Evolutionary conservation across 306 rosid species (phyloP).

Genomic region (Rubus parviflorus): DNA sequence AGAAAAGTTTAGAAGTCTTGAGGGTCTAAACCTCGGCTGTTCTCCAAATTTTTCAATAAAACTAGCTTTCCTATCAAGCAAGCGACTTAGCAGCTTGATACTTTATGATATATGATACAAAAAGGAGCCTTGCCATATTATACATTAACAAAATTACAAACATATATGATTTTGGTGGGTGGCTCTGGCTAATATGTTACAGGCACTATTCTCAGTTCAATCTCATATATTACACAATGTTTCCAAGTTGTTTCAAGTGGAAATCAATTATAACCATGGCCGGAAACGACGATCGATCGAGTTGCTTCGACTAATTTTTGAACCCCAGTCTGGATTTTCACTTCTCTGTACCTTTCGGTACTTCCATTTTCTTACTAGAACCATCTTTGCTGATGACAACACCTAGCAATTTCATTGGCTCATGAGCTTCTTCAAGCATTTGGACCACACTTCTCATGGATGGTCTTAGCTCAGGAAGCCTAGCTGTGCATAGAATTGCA

Average conservation of each 20-base stretch:
- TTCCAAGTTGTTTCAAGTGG: not conserved
- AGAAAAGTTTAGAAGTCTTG: not conserved
- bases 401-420: constrained; percentile 52
- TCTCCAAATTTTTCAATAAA: not conserved
- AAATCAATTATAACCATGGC: not conserved
- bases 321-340: not conserved
- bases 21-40: not conserved
- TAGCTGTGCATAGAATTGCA: constrained; percentile 64
- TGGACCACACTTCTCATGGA: constrained; percentile 88
- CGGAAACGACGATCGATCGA: not conserved
- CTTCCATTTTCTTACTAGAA: constrained; percentile 26
- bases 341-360: constrained; percentile 20
- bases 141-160: not conserved
- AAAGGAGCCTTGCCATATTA: constrained; percentile 1
- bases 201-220: not conserved
- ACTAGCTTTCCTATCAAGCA: not conserved
- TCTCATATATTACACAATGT: not conserved
- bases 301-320: not conserved
- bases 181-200: constrained; percentile 5
- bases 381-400: constrained; percentile 62
- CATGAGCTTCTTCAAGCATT: constrained; percentile 67
- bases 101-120: not conserved
- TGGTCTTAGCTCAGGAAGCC: constrained; percentile 67
- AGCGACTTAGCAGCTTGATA: not conserved
- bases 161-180: not conserved